phyloP scores from a whole-genome alignment of 352 stramenopile species.

The Phytopythium ostracodes region DNA sequence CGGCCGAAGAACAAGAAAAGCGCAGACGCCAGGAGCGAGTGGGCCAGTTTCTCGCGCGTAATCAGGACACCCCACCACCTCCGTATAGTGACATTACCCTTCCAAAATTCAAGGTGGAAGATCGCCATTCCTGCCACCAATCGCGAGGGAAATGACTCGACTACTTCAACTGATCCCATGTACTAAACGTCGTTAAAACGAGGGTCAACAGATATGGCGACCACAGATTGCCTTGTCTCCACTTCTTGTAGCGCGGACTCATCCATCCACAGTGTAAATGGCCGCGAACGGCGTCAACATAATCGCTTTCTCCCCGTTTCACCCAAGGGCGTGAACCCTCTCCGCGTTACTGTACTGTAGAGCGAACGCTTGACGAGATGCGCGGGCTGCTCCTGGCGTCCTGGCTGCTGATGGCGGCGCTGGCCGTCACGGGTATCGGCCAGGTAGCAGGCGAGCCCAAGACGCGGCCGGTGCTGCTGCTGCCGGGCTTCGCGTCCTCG shows the following conservation, averaged over 20 bases:
- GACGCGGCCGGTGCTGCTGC: slow-evolving; percentile 61
- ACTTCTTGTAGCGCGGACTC: neutral
- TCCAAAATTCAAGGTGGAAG: neutral
- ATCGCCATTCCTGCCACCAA: neutral
- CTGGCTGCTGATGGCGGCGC: neutral
- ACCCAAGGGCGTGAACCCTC: neutral
- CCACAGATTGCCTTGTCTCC: neutral
- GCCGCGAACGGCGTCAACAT: neutral
- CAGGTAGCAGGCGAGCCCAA: slow-evolving; percentile 5
- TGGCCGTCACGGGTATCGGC: slow-evolving; percentile 7
- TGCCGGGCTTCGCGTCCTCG: slow-evolving; percentile 75
- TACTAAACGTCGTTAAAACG: neutral
- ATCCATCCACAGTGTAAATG: neutral
- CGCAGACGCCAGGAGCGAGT: neutral
- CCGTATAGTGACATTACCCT: neutral
- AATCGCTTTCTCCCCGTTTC: neutral
- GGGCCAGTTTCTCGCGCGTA: slow-evolving; percentile 9
- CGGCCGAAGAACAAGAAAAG: slow-evolving; percentile 1
- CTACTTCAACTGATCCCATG: neutral
- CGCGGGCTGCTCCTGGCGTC: slow-evolving; percentile 2
- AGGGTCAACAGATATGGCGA: neutral
- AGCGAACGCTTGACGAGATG: neutral
- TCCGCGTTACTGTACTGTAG: too few species aligned
- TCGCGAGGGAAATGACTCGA: neutral
- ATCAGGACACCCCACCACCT: neutral